Base-by-base conservation (phyloP, 441 rosid species). In the Bruguiera hainesii region DNA sequence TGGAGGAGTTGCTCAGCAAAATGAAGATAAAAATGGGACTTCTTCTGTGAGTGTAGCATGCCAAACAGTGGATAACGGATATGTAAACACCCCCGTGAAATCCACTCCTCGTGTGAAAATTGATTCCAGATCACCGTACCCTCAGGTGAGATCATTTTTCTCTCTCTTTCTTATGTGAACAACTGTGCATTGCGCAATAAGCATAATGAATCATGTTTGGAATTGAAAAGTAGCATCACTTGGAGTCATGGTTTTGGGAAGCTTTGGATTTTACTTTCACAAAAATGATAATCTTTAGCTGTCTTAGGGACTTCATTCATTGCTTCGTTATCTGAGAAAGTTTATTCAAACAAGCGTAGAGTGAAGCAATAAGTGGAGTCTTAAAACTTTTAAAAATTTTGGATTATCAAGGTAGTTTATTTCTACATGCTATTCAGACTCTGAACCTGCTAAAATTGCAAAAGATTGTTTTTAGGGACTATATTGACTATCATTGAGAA, bases 71-170 rank as follows among this genome's bases (percentile, higher is more conserved):
- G 72, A 72, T 42, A 46, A 33, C 20, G 77, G 66, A 62, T 61
- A 62, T 59, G 16, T 65, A 67, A 69, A 74, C 53, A 57, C 52
- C 48, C 60, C 67, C 3, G 35, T 51, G 4, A 57, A 65, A n/a
- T 78, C 83, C 57, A 23, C 51, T 23, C 60, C 77, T 29, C 35
- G 13, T 18, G 13, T 66, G 30, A 72, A 71, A 79, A 73, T 72
- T 68, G 70, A 57, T 71, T 71, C 68, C 42, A 67, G 74, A 71
- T 80, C 82, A 26, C 84, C 85, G n/a, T 80, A 80, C 65, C 77
- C 81, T 60, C 77, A 80, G 60, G 82, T 76, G 80, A 18, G 79
- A 49, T 39, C 18, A 28, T 65, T 50, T 59, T 63, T 71, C 68
- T 57, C 61, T 63, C 59, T 57, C 39, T 58, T 31, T 37, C 42